Evolutionary conservation across 2,329 filamentous ascomycete genomes (phyloP), one percentile per base, ranked within the genome.

Genomic region (Hypoxylon sp.): DNA sequence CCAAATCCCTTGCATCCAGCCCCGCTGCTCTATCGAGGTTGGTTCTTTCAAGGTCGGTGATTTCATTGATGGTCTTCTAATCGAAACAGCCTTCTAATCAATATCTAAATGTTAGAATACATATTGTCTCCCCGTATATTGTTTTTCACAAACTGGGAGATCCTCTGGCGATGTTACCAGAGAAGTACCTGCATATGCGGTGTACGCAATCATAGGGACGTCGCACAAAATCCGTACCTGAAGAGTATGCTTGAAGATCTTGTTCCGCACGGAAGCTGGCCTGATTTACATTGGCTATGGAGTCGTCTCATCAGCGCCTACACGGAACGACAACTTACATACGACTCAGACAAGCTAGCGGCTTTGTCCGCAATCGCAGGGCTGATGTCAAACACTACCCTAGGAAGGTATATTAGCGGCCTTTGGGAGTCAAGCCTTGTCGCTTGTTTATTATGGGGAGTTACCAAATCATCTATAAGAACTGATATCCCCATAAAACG

Each of bases 141-240:
- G n/a, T 58, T 47, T 17, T 58, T 58, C 26, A 58, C 54, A 11
- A 58, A 35, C 17, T 35, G 24, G 26, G 54, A 58, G 19, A 33
- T 58, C 6, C 2, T 58, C 29, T 58, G 54, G 54, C 39, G 48
- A 29, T 58, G 54, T 10, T 3, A 22, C 19, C 19, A 35, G 42
- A 3, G 3, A 1, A 22, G 5, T 9, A 58, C n/a, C 14, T 58
- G 54, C 29, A 47, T 58, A 42, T 58, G 54, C 13, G 42, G 10
- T 3, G 39, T 58, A 6, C 26, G 26, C 14, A 14, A 29, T 47
- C 14, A 47, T 24, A 47, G 51, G 35, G 33, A n/a, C n/a, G 2
- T 42, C n/a, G 19, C 35, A 19, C 22, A 55, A 33, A 26, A 46
- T 2, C 24, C n/a, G n/a, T n/a, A n/a, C n/a, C n/a, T n/a, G n/a